Percentiles rank a stretch among this genome's conserved stretches.
phyloP scores from a whole-genome alignment of 202 grass and related monocot species.

The Hordeum pubiflorum region DNA sequence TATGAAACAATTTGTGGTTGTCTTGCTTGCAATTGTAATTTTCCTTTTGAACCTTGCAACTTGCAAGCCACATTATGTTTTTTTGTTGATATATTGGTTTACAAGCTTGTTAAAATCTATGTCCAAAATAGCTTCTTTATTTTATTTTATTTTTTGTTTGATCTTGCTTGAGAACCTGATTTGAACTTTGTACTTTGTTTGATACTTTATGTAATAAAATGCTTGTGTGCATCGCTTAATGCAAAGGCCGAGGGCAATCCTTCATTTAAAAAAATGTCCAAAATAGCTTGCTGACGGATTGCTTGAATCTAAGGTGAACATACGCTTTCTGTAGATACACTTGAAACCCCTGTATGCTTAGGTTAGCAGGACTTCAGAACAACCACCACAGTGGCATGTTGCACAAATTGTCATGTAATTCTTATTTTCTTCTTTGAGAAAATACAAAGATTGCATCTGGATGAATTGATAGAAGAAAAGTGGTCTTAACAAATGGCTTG shows the following conservation, averaged over 20 bases:
- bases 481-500: neutral
- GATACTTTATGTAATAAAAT: too few species aligned
- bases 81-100: neutral
- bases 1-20: neutral
- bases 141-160: too few species aligned
- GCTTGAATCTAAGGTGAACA: neutral
- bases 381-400: neutral
- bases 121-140: neutral
- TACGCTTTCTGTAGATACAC: neutral
- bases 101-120: neutral
- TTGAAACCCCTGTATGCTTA: neutral
- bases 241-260: too few species aligned
- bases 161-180: too few species aligned
- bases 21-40: neutral
- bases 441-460: neutral
- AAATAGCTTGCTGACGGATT: neutral
- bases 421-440: neutral
- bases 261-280: neutral
- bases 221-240: too few species aligned
- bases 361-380: neutral
- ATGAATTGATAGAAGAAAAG: neutral
- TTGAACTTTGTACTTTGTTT: too few species aligned
- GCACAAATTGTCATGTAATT: neutral
- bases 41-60: conserved; percentile 4
- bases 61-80: neutral